A percentile compares a stretch with the other conserved stretches of the same genome.
phyloP scores from a whole-genome alignment of 306 rosid genomes.

The Pterocarpus santalinus region DNA sequence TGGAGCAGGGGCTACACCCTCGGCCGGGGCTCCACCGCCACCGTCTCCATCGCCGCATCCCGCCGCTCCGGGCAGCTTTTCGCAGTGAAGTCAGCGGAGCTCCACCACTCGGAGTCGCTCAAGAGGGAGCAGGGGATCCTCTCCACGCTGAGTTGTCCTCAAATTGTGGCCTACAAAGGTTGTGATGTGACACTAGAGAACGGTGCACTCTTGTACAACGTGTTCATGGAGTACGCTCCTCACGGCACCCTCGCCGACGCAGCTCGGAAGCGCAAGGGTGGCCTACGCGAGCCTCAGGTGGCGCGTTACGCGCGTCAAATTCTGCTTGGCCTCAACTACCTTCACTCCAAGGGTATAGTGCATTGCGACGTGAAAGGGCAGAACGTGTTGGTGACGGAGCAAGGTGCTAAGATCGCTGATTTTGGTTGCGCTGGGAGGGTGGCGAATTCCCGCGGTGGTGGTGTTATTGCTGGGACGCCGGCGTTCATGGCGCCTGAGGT shows the following conservation, averaged over 20 bases:
- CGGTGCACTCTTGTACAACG: slow-evolving; percentile 61
- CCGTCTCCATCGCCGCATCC: slow-evolving; percentile 63
- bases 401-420: slow-evolving; percentile 78
- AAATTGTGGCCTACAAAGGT: slow-evolving; percentile 68
- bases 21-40: slow-evolving; percentile 87
- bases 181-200: slow-evolving; percentile 66
- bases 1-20: slow-evolving; percentile 75
- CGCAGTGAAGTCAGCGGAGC: slow-evolving; percentile 74
- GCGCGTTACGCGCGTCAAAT: slow-evolving; percentile 61
- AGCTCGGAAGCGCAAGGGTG: slow-evolving; percentile 44
- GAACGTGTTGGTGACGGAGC: slow-evolving; percentile 67
- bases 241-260: slow-evolving; percentile 68
- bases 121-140: slow-evolving; percentile 65
- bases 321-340: slow-evolving; percentile 64
- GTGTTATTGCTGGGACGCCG: slow-evolving; percentile 71
- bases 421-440: slow-evolving; percentile 73
- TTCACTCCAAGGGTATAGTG: slow-evolving; percentile 76
- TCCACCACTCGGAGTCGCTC: slow-evolving; percentile 60
- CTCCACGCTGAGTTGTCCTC: slow-evolving; percentile 58
- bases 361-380: slow-evolving; percentile 88
- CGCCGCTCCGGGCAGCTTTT: slow-evolving; percentile 48
- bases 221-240: slow-evolving; percentile 80
- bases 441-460: not conserved
- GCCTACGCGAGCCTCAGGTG: slow-evolving; percentile 55
- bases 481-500: slow-evolving; percentile 93